Base-by-base conservation (phyloP, 2,329 filamentous ascomycete species). In the Colletotrichum siamense region DNA sequence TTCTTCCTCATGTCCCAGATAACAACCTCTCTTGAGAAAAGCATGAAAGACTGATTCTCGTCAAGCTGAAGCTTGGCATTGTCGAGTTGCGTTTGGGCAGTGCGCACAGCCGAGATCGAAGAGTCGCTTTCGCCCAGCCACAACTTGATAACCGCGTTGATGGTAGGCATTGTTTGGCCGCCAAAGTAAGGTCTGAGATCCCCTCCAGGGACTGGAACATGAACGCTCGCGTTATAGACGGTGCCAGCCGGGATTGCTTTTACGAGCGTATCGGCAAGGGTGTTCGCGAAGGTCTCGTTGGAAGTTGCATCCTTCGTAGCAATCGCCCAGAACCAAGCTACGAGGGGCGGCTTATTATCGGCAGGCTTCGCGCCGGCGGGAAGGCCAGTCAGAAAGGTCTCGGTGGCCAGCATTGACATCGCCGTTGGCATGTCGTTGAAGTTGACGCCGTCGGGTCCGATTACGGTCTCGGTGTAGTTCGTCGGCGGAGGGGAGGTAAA, bases 141-240 rank as follows among this genome's bases (percentile, higher is more conserved):
- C 36, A 73, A n/a, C 8, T 73, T 73, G 36, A 73, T 69, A n/a
- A 69, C 64, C 18, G 71, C 26, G 22, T 73, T 73, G 36, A 70
- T 22, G 18, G 49, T 69, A 10, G 71, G 65, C 71, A 73, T 73
- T 9, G n/a, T 12, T 12, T 55, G 18, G 10, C 71, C 66, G 8
- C 66, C 71, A 57, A 64, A 69, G 39, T 73, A 73, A 3, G 39
- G 30, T 6, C 71, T 12, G 3, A 26, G 28, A 26, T 73, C 39
- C n/a, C 30, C 57, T 7, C 71, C 71, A 1, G 71, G 65, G 3
- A 70, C 22, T 0, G 66, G 71, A 3, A 70, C 57, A 13, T 73
- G 71, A 4, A 69, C 36, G 9, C 65, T 73, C 28, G 57, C 71
- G 6, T 70, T 69, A 4, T 30, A 32, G 10, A 73, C 18, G 18